These are phyloP conservation scores for Malbranchea zuffiana DNA, from an alignment of 2,329 filamentous ascomycete species.

Conservation along the genomic window DNA sequence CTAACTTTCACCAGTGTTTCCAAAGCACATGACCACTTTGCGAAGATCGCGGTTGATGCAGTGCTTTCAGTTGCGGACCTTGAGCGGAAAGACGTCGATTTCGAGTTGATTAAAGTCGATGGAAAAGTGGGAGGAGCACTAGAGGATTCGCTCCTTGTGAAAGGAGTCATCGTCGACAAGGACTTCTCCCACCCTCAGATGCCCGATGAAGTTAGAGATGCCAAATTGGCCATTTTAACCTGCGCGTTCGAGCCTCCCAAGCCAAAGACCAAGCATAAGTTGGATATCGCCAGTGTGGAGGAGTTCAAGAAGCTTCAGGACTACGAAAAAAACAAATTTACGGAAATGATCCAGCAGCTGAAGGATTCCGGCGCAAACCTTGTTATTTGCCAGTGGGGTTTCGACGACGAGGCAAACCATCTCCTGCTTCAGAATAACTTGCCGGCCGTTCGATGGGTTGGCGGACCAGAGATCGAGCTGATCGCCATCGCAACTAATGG, in stretches of 20 bases:
- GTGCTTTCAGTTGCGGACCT: slow-evolving; percentile 93
- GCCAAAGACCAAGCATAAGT: slow-evolving; percentile 99
- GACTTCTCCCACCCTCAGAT: slow-evolving; percentile 99
- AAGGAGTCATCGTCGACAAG: slow-evolving; percentile 98
- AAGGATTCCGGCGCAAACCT: slow-evolving; percentile 95
- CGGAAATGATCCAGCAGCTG: slow-evolving; percentile 97
- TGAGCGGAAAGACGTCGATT: slow-evolving; percentile 93
- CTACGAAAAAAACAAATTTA: slow-evolving; percentile 93
- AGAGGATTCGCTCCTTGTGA: slow-evolving; percentile 87
- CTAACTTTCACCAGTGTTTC: slow-evolving; percentile 50
- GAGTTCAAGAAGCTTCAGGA: slow-evolving; percentile 97
- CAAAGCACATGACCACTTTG: slow-evolving; percentile 96
- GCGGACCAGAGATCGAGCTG: slow-evolving; percentile 93
- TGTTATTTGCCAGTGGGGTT: slow-evolving; percentile 98
- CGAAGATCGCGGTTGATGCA: slow-evolving; percentile 92
- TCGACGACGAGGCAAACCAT: slow-evolving; percentile 98
- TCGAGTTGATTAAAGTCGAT: slow-evolving; percentile 98
- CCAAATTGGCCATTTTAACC: slow-evolving; percentile 93
- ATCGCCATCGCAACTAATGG: slow-evolving; percentile 98
- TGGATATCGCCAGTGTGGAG: slow-evolving; percentile 92
- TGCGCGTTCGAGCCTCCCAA: slow-evolving; percentile 98
- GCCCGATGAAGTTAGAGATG: slow-evolving; percentile 88
- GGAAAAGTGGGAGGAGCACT: slow-evolving; percentile 92
- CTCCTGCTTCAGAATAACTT: slow-evolving; percentile 90
- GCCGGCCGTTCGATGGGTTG: slow-evolving; percentile 94